Conservation (phyloP, 345 rosid genomes). For the Salix dunnii region DNA sequence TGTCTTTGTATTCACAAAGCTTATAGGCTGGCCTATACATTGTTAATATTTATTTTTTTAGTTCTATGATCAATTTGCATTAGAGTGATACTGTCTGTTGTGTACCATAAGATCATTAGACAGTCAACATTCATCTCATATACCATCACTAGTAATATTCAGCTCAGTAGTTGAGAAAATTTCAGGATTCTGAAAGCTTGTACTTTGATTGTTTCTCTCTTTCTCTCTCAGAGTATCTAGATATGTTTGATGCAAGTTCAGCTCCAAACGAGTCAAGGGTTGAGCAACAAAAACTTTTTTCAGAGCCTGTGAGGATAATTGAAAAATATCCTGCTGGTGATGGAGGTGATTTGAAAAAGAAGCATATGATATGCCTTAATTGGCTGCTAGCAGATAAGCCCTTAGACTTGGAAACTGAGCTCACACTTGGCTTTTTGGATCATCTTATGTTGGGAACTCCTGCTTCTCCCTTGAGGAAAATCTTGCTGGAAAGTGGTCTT, state of each 20-base stretch:
- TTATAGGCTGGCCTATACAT: neutral
- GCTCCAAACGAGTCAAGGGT: conserved; percentile 62
- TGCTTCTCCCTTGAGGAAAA: conserved; percentile 91
- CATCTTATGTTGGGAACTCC: conserved; percentile 95
- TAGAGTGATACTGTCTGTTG: neutral
- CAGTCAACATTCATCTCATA: neutral
- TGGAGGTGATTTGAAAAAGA: conserved; percentile 74
- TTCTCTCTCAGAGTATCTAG: conserved; percentile 63
- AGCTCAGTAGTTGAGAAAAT: neutral
- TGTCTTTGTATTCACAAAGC: neutral
- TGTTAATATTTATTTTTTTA: neutral
- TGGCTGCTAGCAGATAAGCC: conserved; percentile 89
- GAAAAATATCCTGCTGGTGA: conserved; percentile 87
- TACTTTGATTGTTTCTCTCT: conserved; percentile 15
- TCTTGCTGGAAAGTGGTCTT: conserved; percentile 85
- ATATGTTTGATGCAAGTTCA: conserved; percentile 67
- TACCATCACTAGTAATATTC: neutral
- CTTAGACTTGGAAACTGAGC: conserved; percentile 84
- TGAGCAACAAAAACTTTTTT: conserved; percentile 57
- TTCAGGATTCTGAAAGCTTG: neutral
- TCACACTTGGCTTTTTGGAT: conserved; percentile 83
- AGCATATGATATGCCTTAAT: conserved; percentile 91
- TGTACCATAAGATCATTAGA: neutral
- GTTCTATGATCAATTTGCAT: neutral
- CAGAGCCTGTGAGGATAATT: conserved; percentile 66